A percentile compares a stretch with the other conserved stretches of the same genome.
Evolutionary conservation across 495 filamentous ascomycete species (phyloP).

Genomic region (Sphaerosporella brunnea): DNA sequence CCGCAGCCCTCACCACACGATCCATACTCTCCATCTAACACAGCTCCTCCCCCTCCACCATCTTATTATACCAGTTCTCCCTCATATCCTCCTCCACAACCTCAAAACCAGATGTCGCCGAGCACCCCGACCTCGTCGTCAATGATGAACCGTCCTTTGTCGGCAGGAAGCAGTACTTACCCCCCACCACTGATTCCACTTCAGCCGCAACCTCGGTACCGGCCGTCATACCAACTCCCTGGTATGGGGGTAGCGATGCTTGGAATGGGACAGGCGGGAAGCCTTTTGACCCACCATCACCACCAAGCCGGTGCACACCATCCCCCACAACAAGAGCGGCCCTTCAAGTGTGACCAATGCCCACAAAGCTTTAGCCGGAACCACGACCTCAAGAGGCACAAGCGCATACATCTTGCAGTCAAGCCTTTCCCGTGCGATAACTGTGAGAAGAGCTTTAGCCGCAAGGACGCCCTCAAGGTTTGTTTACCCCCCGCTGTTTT

Average conservation of each 20-base stretch:
- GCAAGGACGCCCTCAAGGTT: conserved; percentile 96
- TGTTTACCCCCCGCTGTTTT: conserved; percentile 19
- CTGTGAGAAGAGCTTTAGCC: conserved; percentile 92
- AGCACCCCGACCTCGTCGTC: conserved; percentile 9
- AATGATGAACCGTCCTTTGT: conserved; percentile 16
- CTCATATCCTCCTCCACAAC: conserved; percentile 25
- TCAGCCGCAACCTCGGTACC: conserved; percentile 23
- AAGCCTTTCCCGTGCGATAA: conserved; percentile 86
- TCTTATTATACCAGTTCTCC: conserved; percentile 18
- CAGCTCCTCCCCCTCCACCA: conserved; percentile 20
- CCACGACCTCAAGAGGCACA: conserved; percentile 90
- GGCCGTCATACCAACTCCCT: conserved; percentile 17
- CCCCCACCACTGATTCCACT: conserved; percentile 19
- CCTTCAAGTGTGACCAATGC: conserved; percentile 88
- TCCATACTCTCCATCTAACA: conserved; percentile 20
- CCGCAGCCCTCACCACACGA: conserved; percentile 16
- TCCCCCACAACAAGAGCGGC: conserved; percentile 45
- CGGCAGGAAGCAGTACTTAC: background rate
- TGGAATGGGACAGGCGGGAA: conserved; percentile 17
- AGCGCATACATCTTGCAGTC: conserved; percentile 81
- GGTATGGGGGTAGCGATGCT: conserved; percentile 20
- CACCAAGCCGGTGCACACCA: conserved; percentile 31
- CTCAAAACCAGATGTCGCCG: conserved; percentile 22
- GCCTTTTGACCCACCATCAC: conserved; percentile 15
- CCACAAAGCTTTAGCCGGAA: conserved; percentile 90